Conservation (phyloP, 257 asterid species). For the Salvia hispanica region DNA sequence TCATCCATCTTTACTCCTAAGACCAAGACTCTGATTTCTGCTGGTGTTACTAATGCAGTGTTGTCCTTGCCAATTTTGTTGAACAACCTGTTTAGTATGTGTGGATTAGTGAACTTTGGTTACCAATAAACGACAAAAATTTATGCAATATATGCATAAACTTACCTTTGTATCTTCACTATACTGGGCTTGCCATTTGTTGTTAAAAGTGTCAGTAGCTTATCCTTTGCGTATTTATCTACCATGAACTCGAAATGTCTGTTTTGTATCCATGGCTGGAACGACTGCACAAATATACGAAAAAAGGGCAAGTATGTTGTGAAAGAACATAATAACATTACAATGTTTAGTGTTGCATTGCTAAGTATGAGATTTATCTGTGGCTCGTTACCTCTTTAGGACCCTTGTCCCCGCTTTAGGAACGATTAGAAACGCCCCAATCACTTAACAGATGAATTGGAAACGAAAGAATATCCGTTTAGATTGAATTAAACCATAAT, state of each 20-base stretch:
- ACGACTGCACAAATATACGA: constrained; percentile 38
- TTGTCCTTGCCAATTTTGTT: constrained; percentile 35
- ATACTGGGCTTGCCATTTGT: constrained; percentile 47
- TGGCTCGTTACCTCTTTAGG: too few species aligned
- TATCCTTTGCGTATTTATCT: constrained; percentile 51
- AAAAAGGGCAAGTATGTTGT: too few species aligned
- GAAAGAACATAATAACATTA: too few species aligned
- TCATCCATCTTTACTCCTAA: constrained; percentile 47
- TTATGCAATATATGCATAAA: neutral
- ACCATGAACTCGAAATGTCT: constrained; percentile 47
- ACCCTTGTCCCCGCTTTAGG: too few species aligned
- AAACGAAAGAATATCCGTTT: too few species aligned
- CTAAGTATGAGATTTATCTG: too few species aligned
- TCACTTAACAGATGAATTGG: too few species aligned
- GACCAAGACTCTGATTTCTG: constrained; percentile 48
- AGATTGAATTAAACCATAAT: too few species aligned
- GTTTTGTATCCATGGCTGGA: constrained; percentile 58
- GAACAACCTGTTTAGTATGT: constrained; percentile 40
- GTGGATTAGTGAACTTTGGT: too few species aligned
- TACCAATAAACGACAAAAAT: neutral
- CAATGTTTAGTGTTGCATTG: too few species aligned
- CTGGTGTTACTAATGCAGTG: constrained; percentile 40
- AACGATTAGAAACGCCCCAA: too few species aligned
- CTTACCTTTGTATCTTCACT: constrained; percentile 43
- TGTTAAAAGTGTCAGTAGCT: constrained; percentile 41